phyloP scores from a whole-genome alignment of 495 filamentous ascomycete species.

The Aspergillus asperescens region DNA sequence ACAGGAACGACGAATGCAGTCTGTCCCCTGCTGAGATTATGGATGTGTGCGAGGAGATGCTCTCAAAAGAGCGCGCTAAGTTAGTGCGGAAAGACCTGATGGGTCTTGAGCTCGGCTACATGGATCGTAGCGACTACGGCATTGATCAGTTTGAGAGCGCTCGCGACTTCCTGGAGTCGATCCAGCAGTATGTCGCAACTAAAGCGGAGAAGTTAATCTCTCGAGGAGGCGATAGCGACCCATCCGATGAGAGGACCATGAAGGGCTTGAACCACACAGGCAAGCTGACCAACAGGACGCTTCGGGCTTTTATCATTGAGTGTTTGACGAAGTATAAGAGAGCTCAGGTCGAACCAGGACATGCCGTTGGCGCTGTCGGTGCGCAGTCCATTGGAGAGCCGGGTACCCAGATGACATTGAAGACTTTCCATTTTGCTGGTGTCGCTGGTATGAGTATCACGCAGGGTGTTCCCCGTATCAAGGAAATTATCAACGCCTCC shows the following conservation, averaged over 20 bases:
- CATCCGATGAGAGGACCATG: conserved; percentile 34
- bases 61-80: conserved; percentile 60
- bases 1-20: conserved; percentile 65
- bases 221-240: conserved; percentile 36
- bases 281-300: conserved; percentile 70
- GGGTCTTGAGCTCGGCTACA: conserved; percentile 53
- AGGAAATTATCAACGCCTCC: conserved; percentile 98
- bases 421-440: conserved; percentile 99
- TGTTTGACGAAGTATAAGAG: conserved; percentile 87
- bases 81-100: conserved; percentile 54
- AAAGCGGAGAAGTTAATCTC: conserved; percentile 51
- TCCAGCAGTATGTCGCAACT: conserved; percentile 60
- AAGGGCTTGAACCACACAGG: conserved; percentile 61
- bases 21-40: conserved; percentile 71
- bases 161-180: conserved; percentile 71
- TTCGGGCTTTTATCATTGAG: conserved; percentile 68
- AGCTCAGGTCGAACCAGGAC: conserved; percentile 85
- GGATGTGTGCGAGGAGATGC: conserved; percentile 54
- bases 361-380: conserved; percentile 95
- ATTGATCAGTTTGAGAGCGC: conserved; percentile 84
- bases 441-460: conserved; percentile 99
- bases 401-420: conserved; percentile 98
- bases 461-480: conserved; percentile 97
- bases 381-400: conserved; percentile 98
- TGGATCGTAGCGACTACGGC: conserved; percentile 56